Conservation (phyloP, 768 basidiomycete genomes). For the Auricularia cornea region DNA sequence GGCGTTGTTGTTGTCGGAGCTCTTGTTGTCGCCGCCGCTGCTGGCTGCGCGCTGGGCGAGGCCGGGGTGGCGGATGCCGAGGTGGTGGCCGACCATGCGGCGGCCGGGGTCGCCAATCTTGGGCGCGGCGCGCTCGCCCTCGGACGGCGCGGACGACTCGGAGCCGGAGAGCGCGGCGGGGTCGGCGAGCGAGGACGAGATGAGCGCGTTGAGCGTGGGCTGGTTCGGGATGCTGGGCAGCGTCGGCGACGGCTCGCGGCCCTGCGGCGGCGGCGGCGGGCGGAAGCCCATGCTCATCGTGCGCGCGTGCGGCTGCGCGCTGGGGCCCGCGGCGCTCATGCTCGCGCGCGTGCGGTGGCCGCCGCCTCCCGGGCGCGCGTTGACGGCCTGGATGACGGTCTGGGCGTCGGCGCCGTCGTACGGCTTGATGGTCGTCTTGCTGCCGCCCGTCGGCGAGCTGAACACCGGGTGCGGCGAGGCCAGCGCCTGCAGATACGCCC, state of each 20-base stretch:
- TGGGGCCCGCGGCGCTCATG: conserved; percentile 22
- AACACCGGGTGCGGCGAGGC: conserved; percentile 72
- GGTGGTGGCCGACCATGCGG: conserved; percentile 79
- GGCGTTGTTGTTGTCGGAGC: not conserved
- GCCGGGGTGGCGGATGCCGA: conserved; percentile 75
- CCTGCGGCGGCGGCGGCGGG: no score
- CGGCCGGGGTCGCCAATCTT: conserved; percentile 84
- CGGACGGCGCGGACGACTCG: not conserved
- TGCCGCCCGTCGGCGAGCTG: conserved; percentile 43
- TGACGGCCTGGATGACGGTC: conserved; percentile 72
- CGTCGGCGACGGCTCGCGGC: conserved; percentile 71
- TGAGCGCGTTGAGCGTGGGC: conserved; percentile 77
- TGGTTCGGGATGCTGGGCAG: conserved; percentile 74
- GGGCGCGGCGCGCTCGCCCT: conserved; percentile 38
- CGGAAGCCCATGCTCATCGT: conserved; percentile 7
- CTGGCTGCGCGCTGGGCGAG: conserved; percentile 52
- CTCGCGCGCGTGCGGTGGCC: conserved; percentile 63
- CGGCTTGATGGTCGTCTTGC: conserved; percentile 63
- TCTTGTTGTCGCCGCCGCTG: conserved; percentile 26
- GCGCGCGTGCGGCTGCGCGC: conserved; percentile 21
- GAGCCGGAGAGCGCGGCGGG: conserved; percentile 34
- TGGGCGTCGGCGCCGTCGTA: conserved; percentile 96
- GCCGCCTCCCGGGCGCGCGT: conserved; percentile 56
- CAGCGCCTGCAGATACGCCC: conserved; percentile 86
- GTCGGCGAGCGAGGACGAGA: conserved; percentile 60